Percentiles rank a stretch among this genome's conserved stretches.
These are phyloP conservation scores for Ascochyta koolunga DNA, from an alignment of 2,329 filamentous ascomycete genomes.

Conservation along the genomic window DNA sequence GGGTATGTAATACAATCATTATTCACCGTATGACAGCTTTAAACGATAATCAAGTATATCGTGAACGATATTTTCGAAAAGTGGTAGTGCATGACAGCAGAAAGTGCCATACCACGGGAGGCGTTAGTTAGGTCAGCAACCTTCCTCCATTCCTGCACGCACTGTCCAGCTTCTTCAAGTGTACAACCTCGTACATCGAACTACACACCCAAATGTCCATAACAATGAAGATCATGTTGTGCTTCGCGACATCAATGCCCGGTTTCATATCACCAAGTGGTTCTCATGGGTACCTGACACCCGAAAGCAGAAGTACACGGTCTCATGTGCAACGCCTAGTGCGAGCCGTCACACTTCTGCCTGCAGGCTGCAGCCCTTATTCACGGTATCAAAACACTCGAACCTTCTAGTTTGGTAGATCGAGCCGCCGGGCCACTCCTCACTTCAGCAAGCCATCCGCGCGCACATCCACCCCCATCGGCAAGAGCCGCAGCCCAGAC, in stretches of 20 bases:
- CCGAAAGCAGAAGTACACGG: not conserved
- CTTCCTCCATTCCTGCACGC: not conserved
- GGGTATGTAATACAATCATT: no score
- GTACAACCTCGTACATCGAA: slow-evolving; percentile 9
- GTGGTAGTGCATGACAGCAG: no score
- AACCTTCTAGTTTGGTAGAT: not conserved
- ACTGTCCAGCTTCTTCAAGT: not conserved
- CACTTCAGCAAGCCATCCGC: not conserved
- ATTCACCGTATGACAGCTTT: no score
- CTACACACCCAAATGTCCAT: not conserved
- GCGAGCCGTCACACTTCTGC: not conserved
- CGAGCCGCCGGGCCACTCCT: not conserved
- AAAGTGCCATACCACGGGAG: no score
- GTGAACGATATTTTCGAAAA: no score
- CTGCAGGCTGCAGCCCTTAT: not conserved
- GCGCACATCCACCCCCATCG: not conserved
- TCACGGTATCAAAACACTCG: not conserved
- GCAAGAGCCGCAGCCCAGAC: not conserved
- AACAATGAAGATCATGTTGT: not conserved
- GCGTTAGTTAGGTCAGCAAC: not conserved
- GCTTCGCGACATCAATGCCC: not conserved
- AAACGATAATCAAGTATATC: no score
- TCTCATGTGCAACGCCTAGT: not conserved
- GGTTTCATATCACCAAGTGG: not conserved
- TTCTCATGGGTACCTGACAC: not conserved